Conservation (phyloP, 1,139 yeast genomes). For the Debaryomyces subglobosus region DNA sequence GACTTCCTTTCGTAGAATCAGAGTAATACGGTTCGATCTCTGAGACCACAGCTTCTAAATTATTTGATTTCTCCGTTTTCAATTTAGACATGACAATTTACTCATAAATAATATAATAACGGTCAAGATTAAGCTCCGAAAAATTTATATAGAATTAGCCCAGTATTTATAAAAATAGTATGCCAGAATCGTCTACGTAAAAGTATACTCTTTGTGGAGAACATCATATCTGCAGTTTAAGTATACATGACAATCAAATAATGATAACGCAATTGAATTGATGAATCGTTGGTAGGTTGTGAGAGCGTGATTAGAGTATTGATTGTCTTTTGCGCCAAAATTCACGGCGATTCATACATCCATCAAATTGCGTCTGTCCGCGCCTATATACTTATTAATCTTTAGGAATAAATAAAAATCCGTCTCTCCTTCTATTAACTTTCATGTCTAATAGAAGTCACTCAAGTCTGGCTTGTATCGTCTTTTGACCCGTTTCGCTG, state of each 20-base stretch:
- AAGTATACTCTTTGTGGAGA: not conserved
- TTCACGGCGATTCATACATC: not conserved
- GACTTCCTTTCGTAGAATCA: not conserved
- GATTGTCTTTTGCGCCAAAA: not conserved
- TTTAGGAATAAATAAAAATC: not conserved
- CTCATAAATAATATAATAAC: not conserved
- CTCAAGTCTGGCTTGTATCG: not conserved
- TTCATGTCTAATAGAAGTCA: not conserved
- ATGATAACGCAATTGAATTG: not conserved
- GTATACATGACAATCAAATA: not conserved
- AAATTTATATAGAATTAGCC: not conserved
- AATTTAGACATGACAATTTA: not conserved
- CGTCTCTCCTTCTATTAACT: not conserved
- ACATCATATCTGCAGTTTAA: not conserved
- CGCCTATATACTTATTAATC: not conserved
- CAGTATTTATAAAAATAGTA: not conserved
- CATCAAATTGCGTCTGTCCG: not conserved
- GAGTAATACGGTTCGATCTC: conserved; percentile 3
- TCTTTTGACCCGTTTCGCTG: not conserved
- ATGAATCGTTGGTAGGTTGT: not conserved
- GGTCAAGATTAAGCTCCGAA: not conserved
- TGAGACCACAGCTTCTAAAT: not conserved
- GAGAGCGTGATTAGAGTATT: not conserved
- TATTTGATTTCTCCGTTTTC: not conserved
- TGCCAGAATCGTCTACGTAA: not conserved